Evolutionary conservation across 2,329 filamentous ascomycete genomes (phyloP).

Genomic region (Atkinsonella texensis): DNA sequence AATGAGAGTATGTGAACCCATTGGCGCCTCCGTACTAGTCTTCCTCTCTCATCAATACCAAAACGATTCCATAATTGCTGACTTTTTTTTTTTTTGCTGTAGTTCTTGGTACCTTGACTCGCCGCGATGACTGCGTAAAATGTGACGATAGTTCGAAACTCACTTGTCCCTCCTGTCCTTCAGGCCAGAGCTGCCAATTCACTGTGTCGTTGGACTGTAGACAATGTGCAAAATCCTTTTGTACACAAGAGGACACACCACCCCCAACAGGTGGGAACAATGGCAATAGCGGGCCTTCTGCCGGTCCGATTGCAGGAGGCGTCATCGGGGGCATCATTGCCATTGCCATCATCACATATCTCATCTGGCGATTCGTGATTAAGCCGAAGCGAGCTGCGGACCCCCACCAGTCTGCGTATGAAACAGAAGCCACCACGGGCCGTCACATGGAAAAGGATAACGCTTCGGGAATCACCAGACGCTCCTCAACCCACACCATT

Average conservation of each 20-base stretch:
- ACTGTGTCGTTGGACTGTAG: conserved; percentile 33
- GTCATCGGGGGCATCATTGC: conserved; percentile 74
- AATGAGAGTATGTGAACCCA: conserved; percentile 16
- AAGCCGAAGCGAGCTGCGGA: conserved; percentile 61
- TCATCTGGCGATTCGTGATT: conserved; percentile 81
- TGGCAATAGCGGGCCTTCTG: conserved; percentile 43
- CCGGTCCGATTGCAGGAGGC: conserved; percentile 82
- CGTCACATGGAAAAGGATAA: conserved; percentile 35
- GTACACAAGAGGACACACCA: conserved; percentile 22
- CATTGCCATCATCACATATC: conserved; percentile 61
- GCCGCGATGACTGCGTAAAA: conserved; percentile 31
- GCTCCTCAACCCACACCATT: conserved; percentile 74
- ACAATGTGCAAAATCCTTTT: conserved; percentile 35
- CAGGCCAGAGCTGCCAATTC: conserved; percentile 31
- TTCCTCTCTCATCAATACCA: not conserved
- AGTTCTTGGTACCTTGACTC: conserved; percentile 22
- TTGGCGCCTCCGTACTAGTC: not conserved
- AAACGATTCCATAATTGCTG: not conserved
- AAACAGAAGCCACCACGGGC: conserved; percentile 38
- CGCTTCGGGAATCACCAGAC: conserved; percentile 30
- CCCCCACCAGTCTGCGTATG: conserved; percentile 37
- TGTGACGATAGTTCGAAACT: conserved; percentile 31
- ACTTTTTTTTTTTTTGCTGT: not conserved
- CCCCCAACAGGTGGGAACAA: conserved; percentile 8
- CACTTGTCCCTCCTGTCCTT: conserved; percentile 33